These are phyloP conservation scores for Xylariomycetidae sp. DNA, from an alignment of 2,329 filamentous ascomycete species.

Conservation along the genomic window DNA sequence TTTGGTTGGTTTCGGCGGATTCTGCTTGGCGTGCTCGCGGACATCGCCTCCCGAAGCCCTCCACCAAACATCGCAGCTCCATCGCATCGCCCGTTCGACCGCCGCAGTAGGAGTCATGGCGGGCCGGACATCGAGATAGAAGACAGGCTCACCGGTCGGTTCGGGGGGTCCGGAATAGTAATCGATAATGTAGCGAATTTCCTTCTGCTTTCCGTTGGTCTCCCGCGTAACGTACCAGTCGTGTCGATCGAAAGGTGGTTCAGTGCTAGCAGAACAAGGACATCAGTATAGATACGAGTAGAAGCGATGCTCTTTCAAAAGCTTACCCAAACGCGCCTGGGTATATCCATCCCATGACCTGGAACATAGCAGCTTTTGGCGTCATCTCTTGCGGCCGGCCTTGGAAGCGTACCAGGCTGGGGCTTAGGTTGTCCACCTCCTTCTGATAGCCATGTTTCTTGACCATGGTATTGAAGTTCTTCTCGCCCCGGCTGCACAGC, in stretches of 20 bases:
- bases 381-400: constrained; percentile 85
- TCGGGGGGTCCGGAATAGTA: constrained; percentile 86
- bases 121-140: constrained; percentile 90
- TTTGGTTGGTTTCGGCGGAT: constrained; percentile 4
- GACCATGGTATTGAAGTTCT: constrained; percentile 43
- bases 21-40: constrained; percentile 35
- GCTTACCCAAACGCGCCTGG: constrained; percentile 72
- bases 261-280: constrained; percentile 53
- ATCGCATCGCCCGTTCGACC: constrained; percentile 77
- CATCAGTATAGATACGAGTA: not conserved
- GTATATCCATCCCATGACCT: constrained; percentile 73
- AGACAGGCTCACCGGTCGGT: constrained; percentile 84
- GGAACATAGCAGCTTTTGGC: constrained; percentile 82
- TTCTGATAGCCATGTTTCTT: constrained; percentile 44
- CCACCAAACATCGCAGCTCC: constrained; percentile 95
- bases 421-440: constrained; percentile 52
- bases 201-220: constrained; percentile 60
- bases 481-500: constrained; percentile 69
- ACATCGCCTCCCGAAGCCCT: constrained; percentile 71
- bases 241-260: constrained; percentile 91
- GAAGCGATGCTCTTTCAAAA: not conserved
- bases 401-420: constrained; percentile 80
- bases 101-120: constrained; percentile 78
- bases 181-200: constrained; percentile 94
- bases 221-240: constrained; percentile 90